Evolutionary conservation across 2,329 filamentous ascomycete species (phyloP).

Genomic region (Monosporascus ibericus): DNA sequence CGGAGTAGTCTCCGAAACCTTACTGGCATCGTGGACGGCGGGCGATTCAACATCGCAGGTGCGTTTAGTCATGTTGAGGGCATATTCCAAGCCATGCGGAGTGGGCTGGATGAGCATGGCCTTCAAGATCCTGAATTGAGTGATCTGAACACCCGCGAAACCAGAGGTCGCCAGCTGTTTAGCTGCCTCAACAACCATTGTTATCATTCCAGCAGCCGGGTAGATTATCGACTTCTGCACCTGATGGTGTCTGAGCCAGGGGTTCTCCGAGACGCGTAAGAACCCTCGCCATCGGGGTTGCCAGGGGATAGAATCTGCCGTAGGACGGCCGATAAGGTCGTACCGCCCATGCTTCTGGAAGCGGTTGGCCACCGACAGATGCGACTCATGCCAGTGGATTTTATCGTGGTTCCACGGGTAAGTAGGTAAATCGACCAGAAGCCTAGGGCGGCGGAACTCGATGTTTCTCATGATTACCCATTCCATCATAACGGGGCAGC

Average conservation of each 20-base stretch:
- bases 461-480: slow-evolving; percentile 15
- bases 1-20: slow-evolving; percentile 3
- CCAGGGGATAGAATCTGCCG: slow-evolving; percentile 36
- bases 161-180: slow-evolving; percentile 29
- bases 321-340: slow-evolving; percentile 44
- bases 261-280: slow-evolving; percentile 41
- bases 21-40: slow-evolving; percentile 7
- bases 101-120: slow-evolving; percentile 45
- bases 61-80: slow-evolving; percentile 34
- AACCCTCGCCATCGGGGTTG: slow-evolving; percentile 45
- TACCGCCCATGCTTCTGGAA: slow-evolving; percentile 39
- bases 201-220: slow-evolving; percentile 43
- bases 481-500: slow-evolving; percentile 11
- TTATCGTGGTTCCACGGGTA: slow-evolving; percentile 51
- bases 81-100: slow-evolving; percentile 42
- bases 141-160: slow-evolving; percentile 36
- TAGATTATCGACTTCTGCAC: slow-evolving; percentile 45
- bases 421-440: slow-evolving; percentile 40
- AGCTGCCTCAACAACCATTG: slow-evolving; percentile 43
- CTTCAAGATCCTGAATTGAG: slow-evolving; percentile 39
- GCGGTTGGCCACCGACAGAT: slow-evolving; percentile 36
- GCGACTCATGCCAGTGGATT: slow-evolving; percentile 48
- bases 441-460: slow-evolving; percentile 8
- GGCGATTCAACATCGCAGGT: neutral
- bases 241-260: slow-evolving; percentile 47